A percentile compares a stretch with the other conserved stretches of the same genome.
Conservation (phyloP, 371 early-diverging fungal species). For the Mycotypha africana region DNA sequence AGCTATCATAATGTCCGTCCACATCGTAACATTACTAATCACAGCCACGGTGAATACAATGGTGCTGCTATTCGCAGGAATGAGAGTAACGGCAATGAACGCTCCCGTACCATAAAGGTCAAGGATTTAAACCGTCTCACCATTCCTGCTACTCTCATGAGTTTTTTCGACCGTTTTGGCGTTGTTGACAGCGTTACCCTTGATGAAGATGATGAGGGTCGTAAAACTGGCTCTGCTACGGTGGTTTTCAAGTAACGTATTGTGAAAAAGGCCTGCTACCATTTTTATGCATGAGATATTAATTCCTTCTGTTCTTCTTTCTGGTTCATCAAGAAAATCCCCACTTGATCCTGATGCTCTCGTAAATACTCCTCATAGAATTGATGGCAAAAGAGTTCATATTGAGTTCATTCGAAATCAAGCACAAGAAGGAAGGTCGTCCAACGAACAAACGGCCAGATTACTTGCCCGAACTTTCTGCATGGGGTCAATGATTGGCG, state of each 20-base stretch:
- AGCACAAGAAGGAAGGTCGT: background rate
- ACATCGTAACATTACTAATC: too few relatives aligned
- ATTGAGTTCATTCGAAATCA: background rate
- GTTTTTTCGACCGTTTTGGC: constrained; percentile 8
- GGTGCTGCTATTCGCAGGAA: too few relatives aligned
- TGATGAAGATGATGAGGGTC: constrained; percentile 4
- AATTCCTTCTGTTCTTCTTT: background rate
- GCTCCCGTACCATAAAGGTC: background rate
- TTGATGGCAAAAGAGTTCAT: constrained; percentile 1
- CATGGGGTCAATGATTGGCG: constrained; percentile 6
- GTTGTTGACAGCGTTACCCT: background rate
- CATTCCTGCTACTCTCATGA: constrained; percentile 1
- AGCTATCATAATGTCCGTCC: too few relatives aligned
- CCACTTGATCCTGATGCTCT: background rate
- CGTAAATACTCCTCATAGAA: background rate
- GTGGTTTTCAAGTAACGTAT: constrained; percentile 11
- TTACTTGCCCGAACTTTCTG: constrained; percentile 2
- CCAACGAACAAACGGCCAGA: background rate
- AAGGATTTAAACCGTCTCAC: constrained; percentile 4
- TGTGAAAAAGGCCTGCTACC: background rate
- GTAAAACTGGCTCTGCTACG: background rate
- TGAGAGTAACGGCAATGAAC: background rate
- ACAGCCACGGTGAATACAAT: too few relatives aligned
- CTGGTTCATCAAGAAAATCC: background rate
- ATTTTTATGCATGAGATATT: background rate